phyloP scores from a whole-genome alignment of 352 stramenopile species.

The Phytophthora sp. region DNA sequence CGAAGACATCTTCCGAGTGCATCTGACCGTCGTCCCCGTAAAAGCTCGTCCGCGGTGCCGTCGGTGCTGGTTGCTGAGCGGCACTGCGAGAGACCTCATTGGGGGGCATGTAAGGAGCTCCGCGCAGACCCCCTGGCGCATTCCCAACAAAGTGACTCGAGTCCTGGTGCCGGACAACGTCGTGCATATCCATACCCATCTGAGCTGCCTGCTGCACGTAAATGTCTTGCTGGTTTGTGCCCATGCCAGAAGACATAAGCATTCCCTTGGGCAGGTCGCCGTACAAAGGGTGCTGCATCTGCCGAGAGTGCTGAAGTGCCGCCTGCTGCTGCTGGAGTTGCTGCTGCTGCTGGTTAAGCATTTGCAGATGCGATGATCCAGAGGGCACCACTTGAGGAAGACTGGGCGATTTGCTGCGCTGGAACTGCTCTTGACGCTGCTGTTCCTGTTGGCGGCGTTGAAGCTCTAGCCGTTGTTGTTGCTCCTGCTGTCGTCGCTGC shows the following conservation, averaged over 20 bases:
- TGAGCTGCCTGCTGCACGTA: slow-evolving; percentile 56
- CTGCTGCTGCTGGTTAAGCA: slow-evolving; percentile 59
- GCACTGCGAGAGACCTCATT: slow-evolving; percentile 32
- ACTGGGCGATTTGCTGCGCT: slow-evolving; percentile 38
- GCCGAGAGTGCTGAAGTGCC: slow-evolving; percentile 43
- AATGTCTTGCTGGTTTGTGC: slow-evolving; percentile 51
- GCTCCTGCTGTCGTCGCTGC: slow-evolving; percentile 29
- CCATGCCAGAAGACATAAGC: slow-evolving; percentile 49
- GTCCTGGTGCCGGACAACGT: slow-evolving; percentile 56
- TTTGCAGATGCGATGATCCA: slow-evolving; percentile 50
- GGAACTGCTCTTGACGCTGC: slow-evolving; percentile 48
- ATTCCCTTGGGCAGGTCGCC: slow-evolving; percentile 61
- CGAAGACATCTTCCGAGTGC: slow-evolving; percentile 60
- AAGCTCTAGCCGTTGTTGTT: slow-evolving; percentile 35
- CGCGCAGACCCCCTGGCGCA: slow-evolving; percentile 26
- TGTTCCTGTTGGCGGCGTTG: slow-evolving; percentile 42
- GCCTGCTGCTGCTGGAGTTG: slow-evolving; percentile 54
- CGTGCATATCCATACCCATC: slow-evolving; percentile 66
- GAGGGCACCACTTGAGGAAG: slow-evolving; percentile 41
- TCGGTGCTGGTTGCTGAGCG: slow-evolving; percentile 36
- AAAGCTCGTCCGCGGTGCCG: slow-evolving; percentile 44
- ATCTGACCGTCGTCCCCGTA: slow-evolving; percentile 54
- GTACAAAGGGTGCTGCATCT: slow-evolving; percentile 63
- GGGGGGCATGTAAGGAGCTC: slow-evolving; percentile 34
- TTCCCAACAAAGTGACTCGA: slow-evolving; percentile 38